These are phyloP conservation scores for Claviceps sorghi DNA, from an alignment of 2,329 filamentous ascomycete species.

Conservation along the genomic window DNA sequence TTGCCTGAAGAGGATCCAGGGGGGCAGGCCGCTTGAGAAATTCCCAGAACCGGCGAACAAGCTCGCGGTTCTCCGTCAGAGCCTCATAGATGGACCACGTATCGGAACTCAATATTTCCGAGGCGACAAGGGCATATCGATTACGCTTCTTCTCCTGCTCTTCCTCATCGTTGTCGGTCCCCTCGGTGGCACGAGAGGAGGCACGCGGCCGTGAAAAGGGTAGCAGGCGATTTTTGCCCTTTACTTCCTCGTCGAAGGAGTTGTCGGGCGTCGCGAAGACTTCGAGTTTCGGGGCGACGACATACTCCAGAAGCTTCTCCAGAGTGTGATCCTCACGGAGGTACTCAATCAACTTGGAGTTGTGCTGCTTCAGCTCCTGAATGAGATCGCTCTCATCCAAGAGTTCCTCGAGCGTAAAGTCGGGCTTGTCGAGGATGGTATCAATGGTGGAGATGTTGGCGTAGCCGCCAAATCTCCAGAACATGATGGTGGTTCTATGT, in stretches of 20 bases:
- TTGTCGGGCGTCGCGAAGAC: constrained; percentile 36
- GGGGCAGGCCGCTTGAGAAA: constrained; percentile 76
- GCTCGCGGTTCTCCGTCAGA: constrained; percentile 66
- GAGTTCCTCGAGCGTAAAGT: constrained; percentile 89
- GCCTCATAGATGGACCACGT: constrained; percentile 95
- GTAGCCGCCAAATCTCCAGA: constrained; percentile 99
- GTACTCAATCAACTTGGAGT: constrained; percentile 93
- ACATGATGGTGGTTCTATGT: constrained; percentile 56
- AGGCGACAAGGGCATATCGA: constrained; percentile 85
- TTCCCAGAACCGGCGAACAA: constrained; percentile 76
- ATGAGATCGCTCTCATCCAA: constrained; percentile 93
- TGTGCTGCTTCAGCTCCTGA: constrained; percentile 95
- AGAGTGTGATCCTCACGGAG: constrained; percentile 77
- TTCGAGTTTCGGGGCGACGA: constrained; percentile 63
- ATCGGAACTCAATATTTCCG: constrained; percentile 86
- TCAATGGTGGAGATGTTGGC: constrained; percentile 95
- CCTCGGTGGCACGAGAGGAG: constrained; percentile 35
- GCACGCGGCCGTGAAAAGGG: constrained; percentile 38
- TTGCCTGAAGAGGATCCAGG: constrained; percentile 82
- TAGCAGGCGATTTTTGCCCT: constrained; percentile 26
- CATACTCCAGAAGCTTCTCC: constrained; percentile 76
- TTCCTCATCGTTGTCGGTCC: constrained; percentile 42
- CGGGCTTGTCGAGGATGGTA: constrained; percentile 88
- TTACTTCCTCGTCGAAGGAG: constrained; percentile 36
- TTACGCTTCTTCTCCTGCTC: constrained; percentile 82